Evolutionary conservation across 78 protist genomes (phyloP).

Genomic region (Dictyostelium citrinum): DNA sequence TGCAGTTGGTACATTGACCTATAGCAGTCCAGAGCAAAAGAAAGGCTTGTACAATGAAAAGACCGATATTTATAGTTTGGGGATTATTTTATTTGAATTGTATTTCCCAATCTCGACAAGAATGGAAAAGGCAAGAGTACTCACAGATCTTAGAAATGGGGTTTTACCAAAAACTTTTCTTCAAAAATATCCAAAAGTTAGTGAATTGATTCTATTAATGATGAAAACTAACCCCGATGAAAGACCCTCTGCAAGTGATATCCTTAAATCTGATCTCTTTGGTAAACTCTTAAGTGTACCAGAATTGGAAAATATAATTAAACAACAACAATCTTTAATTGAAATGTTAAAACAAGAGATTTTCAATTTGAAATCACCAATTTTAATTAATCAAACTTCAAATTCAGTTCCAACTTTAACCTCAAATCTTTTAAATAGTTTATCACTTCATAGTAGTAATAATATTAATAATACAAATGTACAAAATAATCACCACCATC

Average conservation of each 20-base stretch:
- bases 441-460: neutral
- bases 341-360: conserved; percentile 56
- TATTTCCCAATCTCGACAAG: conserved; percentile 55
- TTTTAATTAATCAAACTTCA: neutral
- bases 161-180: conserved; percentile 36
- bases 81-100: conserved; percentile 72
- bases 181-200: conserved; percentile 33
- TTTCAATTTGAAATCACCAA: conserved; percentile 51
- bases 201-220: conserved; percentile 2
- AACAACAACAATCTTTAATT: conserved; percentile 57
- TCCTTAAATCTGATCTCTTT: conserved; percentile 53
- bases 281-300: conserved; percentile 9
- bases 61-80: conserved; percentile 74
- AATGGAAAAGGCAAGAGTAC: conserved; percentile 68
- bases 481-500: neutral
- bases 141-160: conserved; percentile 44
- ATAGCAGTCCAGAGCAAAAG: conserved; percentile 77
- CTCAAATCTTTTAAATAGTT: neutral
- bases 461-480: neutral
- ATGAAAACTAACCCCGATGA: conserved; percentile 45
- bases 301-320: conserved; percentile 50
- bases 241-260: conserved; percentile 68
- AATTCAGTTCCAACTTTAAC: neutral
- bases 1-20: conserved; percentile 80
- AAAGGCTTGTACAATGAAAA: conserved; percentile 69